phyloP scores from a whole-genome alignment of 345 rosid genomes.

The Aquilaria malaccensis region DNA sequence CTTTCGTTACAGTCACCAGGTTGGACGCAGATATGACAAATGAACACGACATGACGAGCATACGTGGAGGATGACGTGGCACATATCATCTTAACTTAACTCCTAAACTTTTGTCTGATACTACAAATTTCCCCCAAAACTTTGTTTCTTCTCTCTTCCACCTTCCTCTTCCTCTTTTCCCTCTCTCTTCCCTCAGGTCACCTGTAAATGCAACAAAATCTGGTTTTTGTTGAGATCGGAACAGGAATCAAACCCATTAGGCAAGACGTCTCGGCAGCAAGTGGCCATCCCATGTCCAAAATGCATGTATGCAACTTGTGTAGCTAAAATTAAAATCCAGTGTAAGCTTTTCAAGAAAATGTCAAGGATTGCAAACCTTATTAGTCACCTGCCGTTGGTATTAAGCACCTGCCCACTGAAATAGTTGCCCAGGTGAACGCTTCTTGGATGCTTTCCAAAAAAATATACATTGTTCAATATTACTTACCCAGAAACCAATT shows the following conservation, averaged over 20 bases:
- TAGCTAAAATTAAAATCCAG: neutral
- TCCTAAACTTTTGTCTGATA: no score
- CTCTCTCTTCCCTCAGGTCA: slow-evolving; percentile 6
- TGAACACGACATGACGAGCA: no score
- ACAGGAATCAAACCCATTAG: slow-evolving; percentile 44
- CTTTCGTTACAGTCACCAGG: no score
- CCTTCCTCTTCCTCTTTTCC: no score
- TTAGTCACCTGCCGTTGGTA: slow-evolving; percentile 62
- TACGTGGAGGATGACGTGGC: no score
- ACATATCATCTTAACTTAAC: no score
- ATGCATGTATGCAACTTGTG: slow-evolving; percentile 90
- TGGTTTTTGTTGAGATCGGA: slow-evolving; percentile 85
- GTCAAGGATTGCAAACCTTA: neutral
- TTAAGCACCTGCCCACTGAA: slow-evolving; percentile 85
- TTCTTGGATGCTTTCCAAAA: no score
- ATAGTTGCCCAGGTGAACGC: slow-evolving; percentile 53
- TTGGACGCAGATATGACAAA: no score
- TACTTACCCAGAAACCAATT: neutral
- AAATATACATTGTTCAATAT: neutral
- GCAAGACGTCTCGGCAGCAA: slow-evolving; percentile 69
- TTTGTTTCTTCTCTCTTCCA: no score
- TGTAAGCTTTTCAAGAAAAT: neutral
- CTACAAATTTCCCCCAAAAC: no score
- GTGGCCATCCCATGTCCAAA: slow-evolving; percentile 62
- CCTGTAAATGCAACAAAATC: slow-evolving; percentile 87